Base-by-base conservation (phyloP, 257 asterid species). In the Gynochthodes officinalis region DNA sequence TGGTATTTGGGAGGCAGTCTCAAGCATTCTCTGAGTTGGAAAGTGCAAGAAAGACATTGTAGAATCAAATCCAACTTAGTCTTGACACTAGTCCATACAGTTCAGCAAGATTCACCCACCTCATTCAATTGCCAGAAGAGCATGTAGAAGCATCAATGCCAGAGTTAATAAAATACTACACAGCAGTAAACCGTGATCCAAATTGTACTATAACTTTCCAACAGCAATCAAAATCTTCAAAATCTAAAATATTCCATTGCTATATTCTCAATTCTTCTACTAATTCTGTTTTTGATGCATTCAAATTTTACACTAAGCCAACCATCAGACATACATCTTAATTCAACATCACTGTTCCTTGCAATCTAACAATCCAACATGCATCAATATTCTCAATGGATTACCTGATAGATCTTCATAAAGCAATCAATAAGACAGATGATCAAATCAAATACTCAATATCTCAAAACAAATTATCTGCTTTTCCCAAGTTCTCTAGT, bases 371-470 rank as follows among this genome's bases (percentile, higher is more conserved):
- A 65, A 43, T 59, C 44, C 37, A 52, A 69, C 9, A 69, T 44
- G 18, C 15, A 67, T 18, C 53, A 53, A 73, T 33, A 66, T 18
- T 67, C 66, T 12, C 37, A 37, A 35, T 28, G 19, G 23, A 30
- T 53, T 25, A 63, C 64, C n/a, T 52, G 23, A 39, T 50, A 73
- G 62, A 50, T 48, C 62, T 68, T 33, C 32, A 33, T 23, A 68
- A 49, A 68, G 4, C 35, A 68, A 54, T 37, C 54, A 70, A 21
- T 35, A 18, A 23, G 14, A 69, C 53, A 59, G 10, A 25, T 19
- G 27, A 27, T 65, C 55, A 19, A 66, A 74, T 32, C 39, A 74
- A 65, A 42, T 32, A 21, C 50, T 21, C 49, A 12, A 42, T 16
- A 19, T 27, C 32, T 49, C 33, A 60, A 13, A 39, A 40, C 59